Evolutionary conservation across 2,329 filamentous ascomycete species (phyloP).

Genomic region (Malbranchea zuffiana): DNA sequence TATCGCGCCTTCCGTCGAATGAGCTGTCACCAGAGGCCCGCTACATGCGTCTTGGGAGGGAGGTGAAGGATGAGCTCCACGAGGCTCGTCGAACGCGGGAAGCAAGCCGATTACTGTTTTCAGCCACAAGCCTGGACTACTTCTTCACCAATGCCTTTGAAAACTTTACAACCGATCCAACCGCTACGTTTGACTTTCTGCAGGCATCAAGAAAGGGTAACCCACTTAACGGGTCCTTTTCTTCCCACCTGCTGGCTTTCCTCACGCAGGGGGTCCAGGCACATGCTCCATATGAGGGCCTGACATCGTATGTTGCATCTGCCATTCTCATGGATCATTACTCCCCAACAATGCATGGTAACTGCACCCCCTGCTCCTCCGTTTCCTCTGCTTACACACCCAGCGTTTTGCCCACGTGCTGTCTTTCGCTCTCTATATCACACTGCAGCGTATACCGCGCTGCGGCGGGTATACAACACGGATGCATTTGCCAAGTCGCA

Average conservation of each 20-base stretch:
- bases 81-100: neutral
- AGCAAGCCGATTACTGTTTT: constrained; percentile 1
- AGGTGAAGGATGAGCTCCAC: constrained; percentile 2
- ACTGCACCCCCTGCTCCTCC: constrained; percentile 1
- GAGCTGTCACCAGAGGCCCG: neutral
- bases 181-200: constrained; percentile 3
- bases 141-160: constrained; percentile 3
- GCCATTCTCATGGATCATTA: constrained; percentile 18
- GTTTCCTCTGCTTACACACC: neutral
- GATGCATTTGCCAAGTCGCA: neutral
- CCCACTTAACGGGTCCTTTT: neutral
- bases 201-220: constrained; percentile 2
- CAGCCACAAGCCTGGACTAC: constrained; percentile 1
- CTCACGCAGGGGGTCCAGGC: neutral
- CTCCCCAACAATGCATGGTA: constrained; percentile 13
- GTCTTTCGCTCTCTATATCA: constrained; percentile 14
- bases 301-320: constrained; percentile 7
- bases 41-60: neutral
- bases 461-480: constrained; percentile 1
- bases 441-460: constrained; percentile 2
- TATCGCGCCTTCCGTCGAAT: neutral
- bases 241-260: neutral
- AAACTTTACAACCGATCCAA: neutral
- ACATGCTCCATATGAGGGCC: constrained; percentile 1
- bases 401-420: constrained; percentile 12